Evolutionary conservation across 2,329 filamentous ascomycete genomes (phyloP), one percentile per base, ranked within the genome.

Genomic region (Verticillium longisporum): DNA sequence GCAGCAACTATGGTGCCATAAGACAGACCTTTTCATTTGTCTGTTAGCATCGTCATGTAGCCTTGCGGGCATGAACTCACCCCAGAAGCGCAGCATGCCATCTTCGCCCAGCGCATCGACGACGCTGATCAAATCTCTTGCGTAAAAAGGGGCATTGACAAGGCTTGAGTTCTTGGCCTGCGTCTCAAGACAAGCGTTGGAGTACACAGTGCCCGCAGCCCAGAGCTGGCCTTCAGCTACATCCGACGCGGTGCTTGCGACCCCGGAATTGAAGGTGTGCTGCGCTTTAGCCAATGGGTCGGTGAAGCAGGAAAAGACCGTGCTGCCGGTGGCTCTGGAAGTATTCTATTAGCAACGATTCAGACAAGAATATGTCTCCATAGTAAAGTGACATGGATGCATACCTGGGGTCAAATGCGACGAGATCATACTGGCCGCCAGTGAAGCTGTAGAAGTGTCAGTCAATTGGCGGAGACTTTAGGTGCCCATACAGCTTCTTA

Each of bases 111-210:
- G 63, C 9, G 70, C 71, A 61, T 78, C 75, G 1, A 74, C 74
- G 15, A 77, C 74, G 6, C 67, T 61, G 61, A 80, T 74, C 63
- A 81, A 70, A 60, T 83, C 80, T 36, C 78, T 68, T 0, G 73
- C 79, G 0, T 73, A 71, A 62, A 77, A 81, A 0, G 76, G 74
- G 0, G 77, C 80, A 10, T 79, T 76, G 4, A 81, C 65, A 7
- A 76, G 64, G 4, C 60, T 58, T 1, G 72, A 77, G 15, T 72
- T 69, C 0, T 66, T 62, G 14, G 38, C 57, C 1, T 41, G n/a
- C 6, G 50, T 57, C 10, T n/a, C 45, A 18, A 50, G 45, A 33
- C 72, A 74, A 7, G 38, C 57, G 15, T 68, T 60, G 2, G 62
- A 64, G n/a, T 66, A 61, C 31, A 69, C 56, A 10, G 60, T 59